Base-by-base conservation (phyloP, 1,284 basidiomycete genomes). In the Schizopora paradoxa region DNA sequence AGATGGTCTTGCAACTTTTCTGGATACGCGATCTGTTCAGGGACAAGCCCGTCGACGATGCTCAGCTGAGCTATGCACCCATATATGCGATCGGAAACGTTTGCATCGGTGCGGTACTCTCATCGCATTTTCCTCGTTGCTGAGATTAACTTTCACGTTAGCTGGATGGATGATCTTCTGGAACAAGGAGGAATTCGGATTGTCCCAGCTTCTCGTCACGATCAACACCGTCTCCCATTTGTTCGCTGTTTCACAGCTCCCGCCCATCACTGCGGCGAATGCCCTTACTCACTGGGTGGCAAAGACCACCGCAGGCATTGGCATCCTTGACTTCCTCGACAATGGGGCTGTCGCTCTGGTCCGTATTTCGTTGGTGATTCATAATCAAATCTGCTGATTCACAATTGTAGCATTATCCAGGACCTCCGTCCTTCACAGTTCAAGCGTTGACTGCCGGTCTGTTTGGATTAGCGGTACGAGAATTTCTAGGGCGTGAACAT, bases 91-190 rank as follows among this genome's bases (percentile, higher is more conserved):
- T 66, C 29, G 63, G 65, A 3, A 65, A 63, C 36, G 21, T 65
- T 2, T 65, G 61, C 53, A 64, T 64, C 41, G 58, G 65, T 64
- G 39, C 22, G 61, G 10, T 37, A 11, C 37, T 41, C 13, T 11
- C 4, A 11, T 2, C 4, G 16, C 32, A 19, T 19, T 14, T 2
- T 8, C 19, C 7, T 39, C 18, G 1, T 19, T 16, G 27, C 13
- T 25, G 26, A 36, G 3, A 6, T 3, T 6, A 26, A 14, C 16
- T 23, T 29, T 32, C 31, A 5, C 16, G 13, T 21, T 29, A 66
- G 64, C 62, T 8, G 62, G 56, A 1, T 67, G 65, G 65, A 57
- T 65, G 26, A 44, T 59, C 35, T 64, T 66, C 52, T 65, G 65
- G 64, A 55, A 61, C n/a, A 52, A 55, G 31, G 51, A 60, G 40